Evolutionary conservation across 129 eudicot species (phyloP).

Genomic region (Cynara cardunculus): DNA sequence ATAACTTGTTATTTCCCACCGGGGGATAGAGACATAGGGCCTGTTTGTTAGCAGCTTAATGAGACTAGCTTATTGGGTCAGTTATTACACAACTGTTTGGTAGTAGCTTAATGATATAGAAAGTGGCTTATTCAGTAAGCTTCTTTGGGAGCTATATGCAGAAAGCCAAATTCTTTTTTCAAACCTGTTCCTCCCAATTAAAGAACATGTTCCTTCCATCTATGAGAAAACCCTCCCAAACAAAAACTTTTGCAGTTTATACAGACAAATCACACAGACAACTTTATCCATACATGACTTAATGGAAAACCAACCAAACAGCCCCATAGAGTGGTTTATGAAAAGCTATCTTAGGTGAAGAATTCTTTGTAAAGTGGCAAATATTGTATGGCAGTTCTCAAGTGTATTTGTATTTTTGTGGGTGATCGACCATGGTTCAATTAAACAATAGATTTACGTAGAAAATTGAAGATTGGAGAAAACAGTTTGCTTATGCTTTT

Average conservation of each 20-base stretch:
- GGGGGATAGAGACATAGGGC: not conserved
- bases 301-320: not conserved
- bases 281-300: not conserved
- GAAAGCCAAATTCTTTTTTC: not conserved
- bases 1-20: not conserved
- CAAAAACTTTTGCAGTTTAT: not conserved
- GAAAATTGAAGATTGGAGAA: no score
- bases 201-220: not conserved
- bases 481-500: no score
- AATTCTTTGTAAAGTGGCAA: not conserved
- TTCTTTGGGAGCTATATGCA: no score
- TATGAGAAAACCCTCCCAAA: not conserved
- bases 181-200: not conserved
- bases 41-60: not conserved
- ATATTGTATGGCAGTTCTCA: not conserved
- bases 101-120: not conserved
- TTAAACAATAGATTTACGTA: no score
- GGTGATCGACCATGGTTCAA: not conserved
- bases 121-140: not conserved
- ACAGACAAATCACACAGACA: not conserved
- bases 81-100: not conserved
- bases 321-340: not conserved
- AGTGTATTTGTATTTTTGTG: not conserved
- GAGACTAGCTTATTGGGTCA: not conserved
- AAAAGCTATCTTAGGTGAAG: not conserved